These are phyloP conservation scores for Eimeria sp. DNA, from an alignment of 169 alveolate species.

Conservation along the genomic window DNA sequence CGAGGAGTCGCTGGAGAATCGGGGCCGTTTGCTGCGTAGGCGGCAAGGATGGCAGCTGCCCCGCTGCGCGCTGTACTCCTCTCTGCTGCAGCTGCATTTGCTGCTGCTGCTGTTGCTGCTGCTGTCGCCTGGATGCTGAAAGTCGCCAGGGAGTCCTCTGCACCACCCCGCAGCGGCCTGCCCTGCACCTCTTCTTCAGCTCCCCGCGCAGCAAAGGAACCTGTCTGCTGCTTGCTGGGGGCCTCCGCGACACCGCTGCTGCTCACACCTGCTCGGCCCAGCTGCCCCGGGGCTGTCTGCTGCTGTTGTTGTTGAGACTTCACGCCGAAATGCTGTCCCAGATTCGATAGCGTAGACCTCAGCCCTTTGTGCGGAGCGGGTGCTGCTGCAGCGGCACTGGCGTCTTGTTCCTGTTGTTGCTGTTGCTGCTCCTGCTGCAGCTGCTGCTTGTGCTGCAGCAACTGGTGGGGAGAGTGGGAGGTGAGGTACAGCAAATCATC, in stretches of 20 bases:
- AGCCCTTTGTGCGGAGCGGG: conserved; percentile 54
- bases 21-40: conserved; percentile 27
- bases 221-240: conserved; percentile 1
- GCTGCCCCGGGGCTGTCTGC: background rate
- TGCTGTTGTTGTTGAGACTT: conserved; percentile 69
- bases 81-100: conserved; percentile 28
- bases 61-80: conserved; percentile 55
- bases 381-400: background rate
- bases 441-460: conserved; percentile 35
- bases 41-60: conserved; percentile 20
- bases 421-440: conserved; percentile 15
- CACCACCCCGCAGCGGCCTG: background rate
- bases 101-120: conserved; percentile 38
- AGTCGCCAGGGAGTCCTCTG: background rate
- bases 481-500: conserved; percentile 45
- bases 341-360: conserved; percentile 25
- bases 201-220: background rate
- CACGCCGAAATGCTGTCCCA: conserved; percentile 57
- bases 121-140: conserved; percentile 26
- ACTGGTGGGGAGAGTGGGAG: conserved; percentile 46
- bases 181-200: background rate
- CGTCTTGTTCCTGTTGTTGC: conserved; percentile 26
- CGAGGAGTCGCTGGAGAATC: background rate
- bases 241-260: background rate
- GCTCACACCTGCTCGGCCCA: background rate